Percentiles rank a stretch among this genome's conserved stretches.
phyloP scores from a whole-genome alignment of 768 basidiomycete species.

The Amanita molliuscula region DNA sequence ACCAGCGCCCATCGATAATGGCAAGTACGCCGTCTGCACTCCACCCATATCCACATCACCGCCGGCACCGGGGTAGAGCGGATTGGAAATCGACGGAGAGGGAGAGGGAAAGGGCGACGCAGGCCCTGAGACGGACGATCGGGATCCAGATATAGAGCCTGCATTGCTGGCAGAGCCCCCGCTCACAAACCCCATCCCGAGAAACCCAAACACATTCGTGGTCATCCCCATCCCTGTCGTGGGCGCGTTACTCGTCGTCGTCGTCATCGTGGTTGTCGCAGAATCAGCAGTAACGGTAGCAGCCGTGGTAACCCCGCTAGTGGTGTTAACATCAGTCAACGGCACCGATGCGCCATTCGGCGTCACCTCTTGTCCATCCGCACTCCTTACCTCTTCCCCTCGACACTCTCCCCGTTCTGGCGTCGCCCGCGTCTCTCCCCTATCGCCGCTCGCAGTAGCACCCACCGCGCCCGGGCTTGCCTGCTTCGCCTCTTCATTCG shows the following conservation, averaged over 20 bases:
- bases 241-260: neutral
- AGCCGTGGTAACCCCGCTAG: neutral
- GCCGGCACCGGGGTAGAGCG: neutral
- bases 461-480: neutral
- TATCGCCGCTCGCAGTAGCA: neutral
- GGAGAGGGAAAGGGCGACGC: neutral
- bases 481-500: neutral
- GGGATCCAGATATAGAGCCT: too few species aligned
- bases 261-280: neutral
- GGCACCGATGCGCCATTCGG: too few species aligned
- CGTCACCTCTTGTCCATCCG: neutral
- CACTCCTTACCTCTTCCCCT: neutral
- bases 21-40: conserved; percentile 2
- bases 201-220: conserved; percentile 16
- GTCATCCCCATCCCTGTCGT: neutral
- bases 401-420: neutral
- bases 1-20: neutral
- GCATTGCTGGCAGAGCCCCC: neutral
- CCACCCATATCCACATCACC: neutral
- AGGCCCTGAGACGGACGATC: neutral
- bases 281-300: too few species aligned
- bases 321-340: too few species aligned
- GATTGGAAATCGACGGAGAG: neutral
- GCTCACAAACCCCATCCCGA: conserved; percentile 7
- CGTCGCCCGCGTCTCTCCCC: neutral